Evolutionary conservation across 169 alveolate genomes (phyloP), one percentile per base, ranked within the genome.

Genomic region (Plasmodium gonderi): DNA sequence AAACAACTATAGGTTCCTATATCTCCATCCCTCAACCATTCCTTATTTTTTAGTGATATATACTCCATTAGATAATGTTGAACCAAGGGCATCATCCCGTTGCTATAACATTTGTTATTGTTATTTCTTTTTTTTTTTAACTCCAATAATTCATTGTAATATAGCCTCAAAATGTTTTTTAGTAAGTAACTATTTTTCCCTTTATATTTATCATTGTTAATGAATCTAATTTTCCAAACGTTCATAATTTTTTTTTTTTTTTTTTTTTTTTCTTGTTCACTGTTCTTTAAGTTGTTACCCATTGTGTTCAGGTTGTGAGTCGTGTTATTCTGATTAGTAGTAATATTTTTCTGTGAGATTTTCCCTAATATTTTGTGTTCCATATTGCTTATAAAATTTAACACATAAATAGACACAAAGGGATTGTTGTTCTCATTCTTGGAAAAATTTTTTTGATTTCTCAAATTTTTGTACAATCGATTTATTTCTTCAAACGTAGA

Each of bases 151-250:
- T 85, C 92, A 47, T 85, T 85, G 44, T 75, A 76, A 33, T 85
- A 85, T 3, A 85, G 45, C 38, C 36, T 74, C 26, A 85, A 67
- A 26, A 85, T 85, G 47, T 85, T 85, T 33, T 85, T 85, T 26
- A 85, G 12, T 36, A 85, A 78, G 79, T 51, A 75, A 40, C 92
- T 85, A 17, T 85, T 85, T 54, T 76, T 85, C 7, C 92, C 92
- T 75, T 75, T 85, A 47, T 74, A 85, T 33, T 85, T 85, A 44
- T 72, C 87, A 26, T 60, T 85, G 23, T 54, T 75, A 2, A 85
- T 75, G 79, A 85, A 85, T 75, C 92, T 72, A 17, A 85, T 85
- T 75, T 85, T 85, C 92, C 92, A 85, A 6, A 42, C 65, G 12
- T 76, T 85, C 11, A 31, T 33, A 14, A 69, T 36, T 45, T 26